These are phyloP conservation scores for Pyrrhoderma noxium DNA, from an alignment of 1,284 basidiomycete genomes.

Conservation along the genomic window DNA sequence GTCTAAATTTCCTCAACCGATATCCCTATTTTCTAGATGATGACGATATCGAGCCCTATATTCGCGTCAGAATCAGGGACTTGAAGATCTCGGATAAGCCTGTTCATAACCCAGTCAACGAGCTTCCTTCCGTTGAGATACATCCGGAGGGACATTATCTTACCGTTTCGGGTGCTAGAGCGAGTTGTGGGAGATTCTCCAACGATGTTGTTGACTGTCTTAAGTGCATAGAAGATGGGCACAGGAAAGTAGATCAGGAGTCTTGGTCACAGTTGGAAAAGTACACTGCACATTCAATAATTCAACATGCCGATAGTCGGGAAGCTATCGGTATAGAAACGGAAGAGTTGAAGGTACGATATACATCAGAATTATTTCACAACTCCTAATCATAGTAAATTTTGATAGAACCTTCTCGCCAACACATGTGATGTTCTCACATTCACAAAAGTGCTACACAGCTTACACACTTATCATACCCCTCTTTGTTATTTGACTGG, in stretches of 20 bases:
- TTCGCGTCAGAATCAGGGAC: background rate
- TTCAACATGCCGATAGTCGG: conserved; percentile 36
- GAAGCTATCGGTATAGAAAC: conserved; percentile 43
- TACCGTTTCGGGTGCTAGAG: background rate
- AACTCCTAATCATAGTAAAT: background rate
- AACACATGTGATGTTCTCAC: background rate
- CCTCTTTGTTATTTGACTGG: conserved; percentile 66
- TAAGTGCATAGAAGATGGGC: conserved; percentile 45
- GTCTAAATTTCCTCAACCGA: background rate
- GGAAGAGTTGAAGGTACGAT: conserved; percentile 37
- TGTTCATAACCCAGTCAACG: background rate
- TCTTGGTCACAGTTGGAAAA: conserved; percentile 31
- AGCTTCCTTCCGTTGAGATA: background rate
- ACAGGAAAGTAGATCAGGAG: conserved; percentile 27
- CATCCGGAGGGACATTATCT: background rate
- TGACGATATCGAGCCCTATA: conserved; percentile 59
- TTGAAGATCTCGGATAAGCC: background rate
- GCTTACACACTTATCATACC: conserved; percentile 35
- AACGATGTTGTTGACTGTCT: conserved; percentile 49
- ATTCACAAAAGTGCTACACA: conserved; percentile 28
- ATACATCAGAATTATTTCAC: conserved; percentile 20
- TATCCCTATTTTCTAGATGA: conserved; percentile 58
- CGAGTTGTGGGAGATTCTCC: conserved; percentile 21
- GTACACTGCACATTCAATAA: conserved; percentile 31
- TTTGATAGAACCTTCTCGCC: background rate